Conservation (phyloP, 2,329 filamentous ascomycete species). For the Endocalyx cinctus region DNA sequence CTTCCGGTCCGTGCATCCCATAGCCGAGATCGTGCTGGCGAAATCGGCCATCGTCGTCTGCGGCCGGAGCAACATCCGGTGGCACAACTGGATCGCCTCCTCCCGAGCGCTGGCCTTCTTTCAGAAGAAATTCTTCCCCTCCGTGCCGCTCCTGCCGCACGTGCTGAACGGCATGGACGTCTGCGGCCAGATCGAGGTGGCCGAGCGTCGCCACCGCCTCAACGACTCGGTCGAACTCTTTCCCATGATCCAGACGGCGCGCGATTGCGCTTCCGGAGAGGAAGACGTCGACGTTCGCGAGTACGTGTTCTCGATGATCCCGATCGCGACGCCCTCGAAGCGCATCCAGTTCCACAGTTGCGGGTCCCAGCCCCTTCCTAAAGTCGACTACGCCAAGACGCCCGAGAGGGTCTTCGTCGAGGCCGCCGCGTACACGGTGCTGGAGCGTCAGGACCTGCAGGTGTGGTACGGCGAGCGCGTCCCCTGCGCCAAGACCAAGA, state of each 20-base stretch:
- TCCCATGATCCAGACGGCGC: constrained; percentile 19
- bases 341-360: constrained; percentile 8
- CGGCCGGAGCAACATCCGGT: constrained; percentile 18
- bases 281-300: too few relatives aligned
- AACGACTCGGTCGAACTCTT: constrained; percentile 16
- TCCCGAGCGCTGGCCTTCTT: constrained; percentile 12
- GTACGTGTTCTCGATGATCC: constrained; percentile 17
- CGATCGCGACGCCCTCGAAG: constrained; percentile 13
- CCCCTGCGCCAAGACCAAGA: constrained; percentile 12
- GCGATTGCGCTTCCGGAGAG: constrained; percentile 13
- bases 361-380: constrained; percentile 16
- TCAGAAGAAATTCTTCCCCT: constrained; percentile 14
- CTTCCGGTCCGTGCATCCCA: constrained; percentile 12
- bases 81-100: constrained; percentile 14
- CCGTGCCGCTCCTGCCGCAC: constrained; percentile 12
- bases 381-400: constrained; percentile 17
- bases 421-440: constrained; percentile 14
- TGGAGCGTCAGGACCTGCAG: constrained; percentile 19
- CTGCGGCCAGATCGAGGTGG: constrained; percentile 14
- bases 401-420: constrained; percentile 15
- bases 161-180: constrained; percentile 9
- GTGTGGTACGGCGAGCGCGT: constrained; percentile 14
- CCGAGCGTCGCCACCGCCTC: constrained; percentile 11
- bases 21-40: constrained; percentile 17
- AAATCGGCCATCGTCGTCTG: constrained; percentile 12